phyloP scores from a whole-genome alignment of 2,329 filamentous ascomycete genomes.

The Neocucurbitaria cava region DNA sequence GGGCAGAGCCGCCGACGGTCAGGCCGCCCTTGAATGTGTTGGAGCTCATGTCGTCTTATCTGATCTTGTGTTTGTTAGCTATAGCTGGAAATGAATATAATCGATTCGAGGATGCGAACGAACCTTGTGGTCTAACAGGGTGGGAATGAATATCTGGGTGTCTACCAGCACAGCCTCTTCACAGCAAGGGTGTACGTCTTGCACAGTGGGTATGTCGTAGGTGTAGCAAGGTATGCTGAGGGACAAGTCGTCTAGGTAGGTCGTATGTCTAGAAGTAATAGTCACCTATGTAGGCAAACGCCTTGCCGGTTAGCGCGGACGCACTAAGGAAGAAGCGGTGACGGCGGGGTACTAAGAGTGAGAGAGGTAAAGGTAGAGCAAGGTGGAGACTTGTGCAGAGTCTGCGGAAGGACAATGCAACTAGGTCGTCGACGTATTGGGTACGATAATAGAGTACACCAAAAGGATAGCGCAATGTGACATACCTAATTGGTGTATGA shows the following conservation, averaged over 20 bases:
- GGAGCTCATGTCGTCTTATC: constrained; percentile 31
- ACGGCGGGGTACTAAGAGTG: constrained; percentile 6
- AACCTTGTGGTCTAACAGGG: constrained; percentile 21
- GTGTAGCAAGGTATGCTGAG: constrained; percentile 15
- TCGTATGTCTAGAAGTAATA: constrained; percentile 12
- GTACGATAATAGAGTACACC: background rate
- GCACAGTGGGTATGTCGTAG: constrained; percentile 12
- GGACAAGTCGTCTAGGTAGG: constrained; percentile 10
- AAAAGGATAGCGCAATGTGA: background rate
- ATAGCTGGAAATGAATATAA: background rate
- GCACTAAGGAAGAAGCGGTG: background rate
- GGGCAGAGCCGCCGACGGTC: constrained; percentile 35
- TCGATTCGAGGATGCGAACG: background rate
- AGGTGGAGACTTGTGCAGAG: background rate
- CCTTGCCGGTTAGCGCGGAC: constrained; percentile 14
- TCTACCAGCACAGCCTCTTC: constrained; percentile 16
- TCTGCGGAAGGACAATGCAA: background rate
- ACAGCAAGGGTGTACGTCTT: constrained; percentile 13
- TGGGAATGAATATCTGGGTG: background rate
- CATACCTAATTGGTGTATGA: background rate
- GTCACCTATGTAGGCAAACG: constrained; percentile 21
- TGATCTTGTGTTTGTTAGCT: constrained; percentile 14
- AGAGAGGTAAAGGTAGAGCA: constrained; percentile 10
- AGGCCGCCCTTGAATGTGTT: constrained; percentile 38
- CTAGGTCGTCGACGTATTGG: background rate